phyloP scores from a whole-genome alignment of 1,284 basidiomycete species.

The Hypsizygus ulmarius region DNA sequence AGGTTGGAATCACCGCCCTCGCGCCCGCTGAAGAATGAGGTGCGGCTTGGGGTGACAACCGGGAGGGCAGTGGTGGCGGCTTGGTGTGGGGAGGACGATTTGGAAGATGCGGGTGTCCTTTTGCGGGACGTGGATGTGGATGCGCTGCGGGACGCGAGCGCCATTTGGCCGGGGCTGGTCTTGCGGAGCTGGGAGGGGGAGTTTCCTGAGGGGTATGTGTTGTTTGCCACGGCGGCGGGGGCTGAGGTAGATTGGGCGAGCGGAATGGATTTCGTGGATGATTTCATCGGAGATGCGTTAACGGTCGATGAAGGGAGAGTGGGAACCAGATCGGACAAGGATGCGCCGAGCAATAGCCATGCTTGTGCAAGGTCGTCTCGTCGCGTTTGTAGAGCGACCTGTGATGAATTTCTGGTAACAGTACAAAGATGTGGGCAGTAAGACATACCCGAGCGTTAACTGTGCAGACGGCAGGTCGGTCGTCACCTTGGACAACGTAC shows the following conservation, averaged over 20 bases:
- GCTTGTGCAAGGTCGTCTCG: conserved; percentile 62
- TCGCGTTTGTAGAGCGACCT: conserved; percentile 64
- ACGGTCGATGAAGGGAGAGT: conserved; percentile 24
- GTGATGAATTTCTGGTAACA: conserved; percentile 6
- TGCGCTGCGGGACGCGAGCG: conserved; percentile 23
- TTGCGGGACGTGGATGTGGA: conserved; percentile 35
- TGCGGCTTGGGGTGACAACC: conserved; percentile 35
- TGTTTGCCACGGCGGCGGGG: conserved; percentile 39
- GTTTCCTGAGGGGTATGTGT: conserved; percentile 21
- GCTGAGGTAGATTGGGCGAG: conserved; percentile 42
- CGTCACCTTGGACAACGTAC: conserved; percentile 61
- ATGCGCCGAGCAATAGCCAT: conserved; percentile 65
- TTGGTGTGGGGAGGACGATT: conserved; percentile 57
- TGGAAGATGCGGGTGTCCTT: conserved; percentile 54
- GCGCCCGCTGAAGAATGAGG: conserved; percentile 36
- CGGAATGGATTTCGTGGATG: conserved; percentile 14
- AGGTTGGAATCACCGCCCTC: conserved; percentile 27
- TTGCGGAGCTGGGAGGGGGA: conserved; percentile 23
- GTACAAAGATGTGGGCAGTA: background rate
- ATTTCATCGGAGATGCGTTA: conserved; percentile 22
- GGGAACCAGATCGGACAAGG: conserved; percentile 51
- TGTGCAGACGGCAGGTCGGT: conserved; percentile 49
- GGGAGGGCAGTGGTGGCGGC: conserved; percentile 42
- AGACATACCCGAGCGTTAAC: conserved; percentile 56
- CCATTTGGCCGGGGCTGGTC: conserved; percentile 32